Evolutionary conservation across 768 basidiomycete species (phyloP).

Genomic region (Tricholoma hemisulphureum): DNA sequence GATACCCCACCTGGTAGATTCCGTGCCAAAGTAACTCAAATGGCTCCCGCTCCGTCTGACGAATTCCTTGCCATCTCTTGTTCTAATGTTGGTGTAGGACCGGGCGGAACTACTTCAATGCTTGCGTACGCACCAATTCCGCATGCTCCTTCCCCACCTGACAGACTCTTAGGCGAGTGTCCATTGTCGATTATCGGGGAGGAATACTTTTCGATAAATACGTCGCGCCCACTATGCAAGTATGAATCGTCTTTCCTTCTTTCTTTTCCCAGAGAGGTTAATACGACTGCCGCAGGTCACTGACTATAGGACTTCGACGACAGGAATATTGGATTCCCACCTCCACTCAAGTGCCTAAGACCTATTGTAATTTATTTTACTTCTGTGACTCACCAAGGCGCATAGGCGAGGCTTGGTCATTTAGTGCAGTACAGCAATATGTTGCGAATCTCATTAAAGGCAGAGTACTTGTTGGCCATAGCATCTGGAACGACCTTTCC

Average conservation of each 20-base stretch:
- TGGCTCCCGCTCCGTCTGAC: conserved; percentile 35
- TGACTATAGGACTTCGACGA: conserved; percentile 69
- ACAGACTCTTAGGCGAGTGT: conserved; percentile 36
- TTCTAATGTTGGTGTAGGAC: conserved; percentile 73
- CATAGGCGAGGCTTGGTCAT: conserved; percentile 52
- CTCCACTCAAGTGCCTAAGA: conserved; percentile 37
- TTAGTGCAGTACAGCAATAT: conserved; percentile 62
- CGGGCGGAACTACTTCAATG: conserved; percentile 80
- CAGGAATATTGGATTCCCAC: conserved; percentile 46
- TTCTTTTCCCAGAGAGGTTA: not conserved
- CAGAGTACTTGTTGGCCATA: conserved; percentile 73
- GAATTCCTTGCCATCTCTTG: conserved; percentile 62
- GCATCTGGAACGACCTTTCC: conserved; percentile 78
- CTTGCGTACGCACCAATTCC: conserved; percentile 57
- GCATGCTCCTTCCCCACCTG: not conserved
- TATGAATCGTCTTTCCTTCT: conserved; percentile 16
- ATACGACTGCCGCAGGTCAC: conserved; percentile 47
- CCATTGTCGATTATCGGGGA: conserved; percentile 60
- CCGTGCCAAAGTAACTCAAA: conserved; percentile 14
- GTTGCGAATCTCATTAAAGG: conserved; percentile 66
- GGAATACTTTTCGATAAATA: conserved; percentile 57
- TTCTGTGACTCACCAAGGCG: not conserved
- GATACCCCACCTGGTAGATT: not conserved
- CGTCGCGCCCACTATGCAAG: conserved; percentile 60
- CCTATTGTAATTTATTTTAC: not conserved